Evolutionary conservation across 2,329 filamentous ascomycete genomes (phyloP).

Genomic region (Fusarium napiforme): DNA sequence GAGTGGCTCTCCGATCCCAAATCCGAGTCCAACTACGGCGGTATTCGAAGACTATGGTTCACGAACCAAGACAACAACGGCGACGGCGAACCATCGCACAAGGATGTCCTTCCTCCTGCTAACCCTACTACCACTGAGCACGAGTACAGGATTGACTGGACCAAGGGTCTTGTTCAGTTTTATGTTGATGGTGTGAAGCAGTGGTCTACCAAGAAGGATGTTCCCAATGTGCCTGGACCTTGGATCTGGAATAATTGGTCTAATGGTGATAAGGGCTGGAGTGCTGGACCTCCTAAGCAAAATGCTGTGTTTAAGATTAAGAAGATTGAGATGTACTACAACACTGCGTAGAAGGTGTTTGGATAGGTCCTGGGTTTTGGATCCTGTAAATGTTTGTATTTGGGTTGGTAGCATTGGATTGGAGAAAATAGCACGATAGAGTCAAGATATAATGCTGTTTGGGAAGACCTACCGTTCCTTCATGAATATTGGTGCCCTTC

Average conservation of each 20-base stretch:
- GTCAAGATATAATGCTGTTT: rapidly evolving
- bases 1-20: constrained; percentile 48
- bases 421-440: neutral
- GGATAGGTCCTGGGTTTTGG: rapidly evolving
- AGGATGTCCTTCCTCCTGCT: constrained; percentile 26
- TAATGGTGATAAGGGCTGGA: constrained; percentile 47
- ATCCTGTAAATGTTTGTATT: neutral
- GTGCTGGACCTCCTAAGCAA: constrained; percentile 42
- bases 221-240: constrained; percentile 39
- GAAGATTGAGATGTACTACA: constrained; percentile 48
- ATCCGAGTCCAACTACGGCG: constrained; percentile 41
- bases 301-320: constrained; percentile 47
- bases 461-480: too few relatives aligned
- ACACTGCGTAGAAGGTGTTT: constrained; percentile 32
- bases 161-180: constrained; percentile 37
- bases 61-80: constrained; percentile 47
- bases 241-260: constrained; percentile 51
- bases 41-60: constrained; percentile 44
- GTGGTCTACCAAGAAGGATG: constrained; percentile 43
- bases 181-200: constrained; percentile 44
- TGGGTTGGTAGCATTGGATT: rapidly evolving
- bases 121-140: constrained; percentile 45
- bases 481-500: neutral
- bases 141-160: constrained; percentile 49
- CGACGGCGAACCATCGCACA: constrained; percentile 31